Percentiles rank a stretch among this genome's conserved stretches.
Evolutionary conservation across 2,329 filamentous ascomycete species (phyloP).

Genomic region (Fusarium sp.): DNA sequence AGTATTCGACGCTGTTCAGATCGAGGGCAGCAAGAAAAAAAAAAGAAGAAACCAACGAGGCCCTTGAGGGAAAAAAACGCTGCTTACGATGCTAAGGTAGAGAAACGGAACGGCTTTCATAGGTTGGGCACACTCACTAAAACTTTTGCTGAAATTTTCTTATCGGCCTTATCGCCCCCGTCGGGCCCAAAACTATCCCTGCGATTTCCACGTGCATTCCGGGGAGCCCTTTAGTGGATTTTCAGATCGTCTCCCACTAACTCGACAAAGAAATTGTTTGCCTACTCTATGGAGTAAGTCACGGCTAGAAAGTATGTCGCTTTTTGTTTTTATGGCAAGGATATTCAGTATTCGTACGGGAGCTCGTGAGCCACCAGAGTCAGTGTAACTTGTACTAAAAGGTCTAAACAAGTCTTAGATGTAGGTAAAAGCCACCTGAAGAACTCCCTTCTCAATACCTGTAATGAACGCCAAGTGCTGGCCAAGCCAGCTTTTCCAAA

Average conservation of each 20-base stretch:
- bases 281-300: no score
- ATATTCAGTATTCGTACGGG: neutral
- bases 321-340: neutral
- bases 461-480: conserved; percentile 26
- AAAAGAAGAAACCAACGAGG: conserved; percentile 38
- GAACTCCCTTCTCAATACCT: conserved; percentile 11
- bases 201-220: conserved; percentile 43
- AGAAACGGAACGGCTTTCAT: conserved; percentile 23
- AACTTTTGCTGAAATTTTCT: conserved; percentile 31
- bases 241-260: neutral
- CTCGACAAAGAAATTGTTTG: neutral
- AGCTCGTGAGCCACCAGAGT: neutral
- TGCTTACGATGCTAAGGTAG: conserved; percentile 38
- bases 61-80: conserved; percentile 39
- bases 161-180: conserved; percentile 29
- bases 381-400: conserved; percentile 14
- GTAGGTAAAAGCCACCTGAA: conserved; percentile 10
- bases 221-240: conserved; percentile 26
- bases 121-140: conserved; percentile 34
- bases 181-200: conserved; percentile 29
- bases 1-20: conserved; percentile 21
- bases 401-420: conserved; percentile 25
- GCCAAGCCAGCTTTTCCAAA: conserved; percentile 28
- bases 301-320: neutral
- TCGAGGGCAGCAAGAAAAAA: conserved; percentile 11